Base-by-base conservation (phyloP, 1,284 basidiomycete genomes). In the Ustilago tritici region DNA sequence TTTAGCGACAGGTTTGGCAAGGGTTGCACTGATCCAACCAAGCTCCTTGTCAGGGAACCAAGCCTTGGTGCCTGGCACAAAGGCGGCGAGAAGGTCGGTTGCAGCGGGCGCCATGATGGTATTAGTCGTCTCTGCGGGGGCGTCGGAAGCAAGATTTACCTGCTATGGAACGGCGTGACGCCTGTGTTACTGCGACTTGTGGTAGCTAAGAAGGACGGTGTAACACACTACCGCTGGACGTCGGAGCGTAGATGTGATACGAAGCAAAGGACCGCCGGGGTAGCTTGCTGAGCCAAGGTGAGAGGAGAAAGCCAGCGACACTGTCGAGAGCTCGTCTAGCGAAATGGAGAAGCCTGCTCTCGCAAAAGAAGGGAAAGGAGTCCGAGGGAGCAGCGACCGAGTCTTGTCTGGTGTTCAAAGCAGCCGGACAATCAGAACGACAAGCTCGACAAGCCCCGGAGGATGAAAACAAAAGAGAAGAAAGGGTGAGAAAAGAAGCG, bases 11-110 rank as follows among this genome's bases (percentile, higher is more conserved):
- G 80, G 77, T 31, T 90, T 89, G 61, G 89, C 88, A 78, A 95
- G 92, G 86, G 95, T 93, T 70, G 92, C 95, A 65, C 93, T 93
- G 84, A 95, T 90, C 94, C 94, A 96, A 77, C 94, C 94, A 72
- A 92, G 91, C 79, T 95, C 94, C 88, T 93, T 95, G 89, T 96
- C 94, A 79, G 93, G 90, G 86, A 95, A 94, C 94, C 88, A 89
- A 52, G 86, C 85, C 50, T 86, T 83, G 19, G 87, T 87, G 57
- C 87, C 87, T 54, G 81, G 76, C 55, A 83, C 76, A 60, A 87
- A 88, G 35, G 84, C 79, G 12, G 75, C 72, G 34, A 86, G 79
- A 32, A 72, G 67, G 23, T 78, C 77, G 11, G 77, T 62, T 14
- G 72, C 52, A 40, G 78, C 71, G n/a, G 80, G 75, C 28, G 76